Evolutionary conservation across 192 early-diverging fungal genomes (phyloP).

Genomic region (Irineochytrium annulatum): DNA sequence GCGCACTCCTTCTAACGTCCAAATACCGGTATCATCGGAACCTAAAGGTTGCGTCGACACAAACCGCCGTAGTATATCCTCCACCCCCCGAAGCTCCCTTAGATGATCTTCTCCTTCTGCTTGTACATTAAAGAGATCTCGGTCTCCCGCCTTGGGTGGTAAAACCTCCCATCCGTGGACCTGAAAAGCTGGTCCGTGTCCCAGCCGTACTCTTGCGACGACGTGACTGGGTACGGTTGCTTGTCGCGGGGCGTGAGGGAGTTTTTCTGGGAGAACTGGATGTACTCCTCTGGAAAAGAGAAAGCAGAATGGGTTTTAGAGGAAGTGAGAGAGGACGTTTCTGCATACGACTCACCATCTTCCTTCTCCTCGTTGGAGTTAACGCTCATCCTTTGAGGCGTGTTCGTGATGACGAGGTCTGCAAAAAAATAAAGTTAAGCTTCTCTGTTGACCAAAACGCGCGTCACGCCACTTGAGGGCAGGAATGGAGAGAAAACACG

Average conservation of each 20-base stretch:
- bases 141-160: slow-evolving; percentile 18
- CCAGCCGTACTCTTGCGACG: slow-evolving; percentile 35
- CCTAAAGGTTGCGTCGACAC: too few relatives aligned
- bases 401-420: slow-evolving; percentile 31
- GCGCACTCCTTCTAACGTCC: too few relatives aligned
- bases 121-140: slow-evolving; percentile 21
- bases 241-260: slow-evolving; percentile 12
- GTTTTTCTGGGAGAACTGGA: slow-evolving; percentile 4
- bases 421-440: background rate
- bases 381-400: slow-evolving; percentile 16
- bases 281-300: slow-evolving; percentile 16
- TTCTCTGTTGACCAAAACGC: background rate
- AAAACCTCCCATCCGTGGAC: slow-evolving; percentile 12
- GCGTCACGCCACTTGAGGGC: too few relatives aligned
- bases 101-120: too few relatives aligned
- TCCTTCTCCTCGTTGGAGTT: slow-evolving; percentile 11
- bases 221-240: slow-evolving; percentile 24
- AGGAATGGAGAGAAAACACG: slow-evolving; percentile 1
- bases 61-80: too few relatives aligned
- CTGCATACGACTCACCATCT: slow-evolving; percentile 10
- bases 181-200: slow-evolving; percentile 22
- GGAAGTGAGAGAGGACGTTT: background rate
- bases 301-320: background rate
- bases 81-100: too few relatives aligned
- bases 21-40: too few relatives aligned